Evolutionary conservation across 306 rosid genomes (phyloP).

Genomic region (Prinsepia uniflora): DNA sequence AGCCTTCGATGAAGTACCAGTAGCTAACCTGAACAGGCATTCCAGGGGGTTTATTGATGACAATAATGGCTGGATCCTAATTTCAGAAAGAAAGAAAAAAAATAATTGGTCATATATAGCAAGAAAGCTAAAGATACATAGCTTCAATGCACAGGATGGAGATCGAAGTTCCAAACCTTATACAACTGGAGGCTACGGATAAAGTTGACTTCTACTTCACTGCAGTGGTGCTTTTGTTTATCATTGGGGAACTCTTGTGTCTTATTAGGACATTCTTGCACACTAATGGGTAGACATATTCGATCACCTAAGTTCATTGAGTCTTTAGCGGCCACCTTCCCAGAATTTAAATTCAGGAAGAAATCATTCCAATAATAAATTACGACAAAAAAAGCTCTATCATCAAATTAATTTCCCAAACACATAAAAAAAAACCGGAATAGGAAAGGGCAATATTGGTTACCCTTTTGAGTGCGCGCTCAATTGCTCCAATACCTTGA

Average conservation of each 20-base stretch:
- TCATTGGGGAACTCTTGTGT: slow-evolving; percentile 30
- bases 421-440: background rate
- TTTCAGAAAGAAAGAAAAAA: too few species aligned
- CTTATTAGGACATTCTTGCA: slow-evolving; percentile 34
- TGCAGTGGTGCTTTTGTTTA: slow-evolving; percentile 39
- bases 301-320: slow-evolving; percentile 58
- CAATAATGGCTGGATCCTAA: slow-evolving; percentile 76
- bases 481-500: slow-evolving; percentile 17
- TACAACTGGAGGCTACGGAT: slow-evolving; percentile 53
- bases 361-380: too few species aligned
- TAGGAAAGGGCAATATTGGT: background rate
- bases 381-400: too few species aligned
- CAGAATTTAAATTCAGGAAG: slow-evolving; percentile 22
- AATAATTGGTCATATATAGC: slow-evolving; percentile 2
- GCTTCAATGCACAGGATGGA: background rate
- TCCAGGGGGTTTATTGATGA: slow-evolving; percentile 87
- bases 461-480: slow-evolving; percentile 52
- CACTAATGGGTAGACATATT: slow-evolving; percentile 64
- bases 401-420: background rate
- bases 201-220: slow-evolving; percentile 47
- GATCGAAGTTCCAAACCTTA: slow-evolving; percentile 48
- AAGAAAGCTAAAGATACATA: slow-evolving; percentile 3
- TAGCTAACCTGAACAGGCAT: slow-evolving; percentile 79
- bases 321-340: slow-evolving; percentile 71
- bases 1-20: background rate